These are phyloP conservation scores for Chaetothyriales sp. DNA, from an alignment of 2,329 filamentous ascomycete genomes.

Conservation along the genomic window DNA sequence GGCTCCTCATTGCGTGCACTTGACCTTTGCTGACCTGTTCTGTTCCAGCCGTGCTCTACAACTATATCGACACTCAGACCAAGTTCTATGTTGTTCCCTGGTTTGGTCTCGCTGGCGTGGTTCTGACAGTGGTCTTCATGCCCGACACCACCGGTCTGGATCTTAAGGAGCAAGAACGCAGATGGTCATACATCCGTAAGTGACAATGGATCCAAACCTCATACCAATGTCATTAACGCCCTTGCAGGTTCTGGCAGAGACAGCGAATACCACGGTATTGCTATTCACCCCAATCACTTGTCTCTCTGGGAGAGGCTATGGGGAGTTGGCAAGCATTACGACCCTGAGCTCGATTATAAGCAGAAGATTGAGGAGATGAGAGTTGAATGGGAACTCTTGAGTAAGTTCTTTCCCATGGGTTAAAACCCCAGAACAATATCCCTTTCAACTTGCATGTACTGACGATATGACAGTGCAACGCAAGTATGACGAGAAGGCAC, in stretches of 20 bases:
- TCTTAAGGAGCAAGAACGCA: conserved; percentile 89
- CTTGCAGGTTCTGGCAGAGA: conserved; percentile 43
- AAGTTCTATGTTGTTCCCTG: conserved; percentile 90
- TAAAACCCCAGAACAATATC: too few relatives aligned
- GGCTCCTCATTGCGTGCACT: neutral
- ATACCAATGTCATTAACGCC: neutral
- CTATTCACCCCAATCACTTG: conserved; percentile 76
- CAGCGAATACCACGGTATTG: conserved; percentile 79
- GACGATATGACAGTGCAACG: conserved; percentile 25
- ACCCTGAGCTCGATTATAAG: conserved; percentile 68
- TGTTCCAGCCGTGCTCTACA: conserved; percentile 56
- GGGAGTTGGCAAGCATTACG: conserved; percentile 66
- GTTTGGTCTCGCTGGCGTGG: conserved; percentile 78
- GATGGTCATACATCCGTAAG: conserved; percentile 68
- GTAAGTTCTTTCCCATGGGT: neutral
- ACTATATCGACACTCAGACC: conserved; percentile 72
- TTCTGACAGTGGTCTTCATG: conserved; percentile 71
- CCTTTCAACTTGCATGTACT: neutral
- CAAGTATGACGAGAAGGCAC: conserved; percentile 36
- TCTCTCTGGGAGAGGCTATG: conserved; percentile 73
- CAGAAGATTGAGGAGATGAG: conserved; percentile 74
- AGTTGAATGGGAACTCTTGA: conserved; percentile 35
- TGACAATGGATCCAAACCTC: neutral
- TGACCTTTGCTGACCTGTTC: neutral
- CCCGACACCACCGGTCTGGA: conserved; percentile 95